These are phyloP conservation scores for Melastoma candidum DNA, from an alignment of 441 rosid genomes.

Conservation along the genomic window DNA sequence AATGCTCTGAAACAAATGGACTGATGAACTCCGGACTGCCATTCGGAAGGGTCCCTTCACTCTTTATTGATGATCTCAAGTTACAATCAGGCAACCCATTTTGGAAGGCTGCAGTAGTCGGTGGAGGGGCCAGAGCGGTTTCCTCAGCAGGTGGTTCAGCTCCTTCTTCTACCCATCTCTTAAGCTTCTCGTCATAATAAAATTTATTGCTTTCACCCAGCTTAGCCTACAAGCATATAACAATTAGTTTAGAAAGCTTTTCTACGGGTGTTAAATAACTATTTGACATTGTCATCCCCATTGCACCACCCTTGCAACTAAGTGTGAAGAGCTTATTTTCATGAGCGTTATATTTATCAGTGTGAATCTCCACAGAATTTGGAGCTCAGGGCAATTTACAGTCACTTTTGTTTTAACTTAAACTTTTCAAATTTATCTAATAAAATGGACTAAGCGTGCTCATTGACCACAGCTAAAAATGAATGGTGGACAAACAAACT, in stretches of 20 bases:
- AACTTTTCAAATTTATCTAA: too few relatives aligned
- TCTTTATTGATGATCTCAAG: constrained; percentile 48
- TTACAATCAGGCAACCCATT: constrained; percentile 61
- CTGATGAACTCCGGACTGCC: constrained; percentile 36
- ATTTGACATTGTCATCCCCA: too few relatives aligned
- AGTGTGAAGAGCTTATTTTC: too few relatives aligned
- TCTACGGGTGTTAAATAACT: too few relatives aligned
- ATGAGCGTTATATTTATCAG: too few relatives aligned
- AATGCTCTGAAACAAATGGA: constrained; percentile 35
- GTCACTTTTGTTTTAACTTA: too few relatives aligned
- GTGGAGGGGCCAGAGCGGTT: constrained; percentile 78
- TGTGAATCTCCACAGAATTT: too few relatives aligned
- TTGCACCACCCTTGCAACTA: too few relatives aligned
- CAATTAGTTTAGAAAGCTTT: not conserved
- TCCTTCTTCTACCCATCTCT: constrained; percentile 99
- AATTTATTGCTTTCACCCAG: constrained; percentile 83
- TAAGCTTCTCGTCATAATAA: constrained; percentile 88
- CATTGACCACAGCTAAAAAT: constrained; percentile 2
- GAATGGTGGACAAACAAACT: constrained; percentile 6
- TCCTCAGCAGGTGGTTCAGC: constrained; percentile 80
- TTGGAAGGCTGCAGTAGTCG: constrained; percentile 48
- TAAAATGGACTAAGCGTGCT: not conserved
- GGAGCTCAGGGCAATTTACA: too few relatives aligned
- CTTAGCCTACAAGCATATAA: constrained; percentile 56
- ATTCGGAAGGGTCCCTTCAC: constrained; percentile 32